These are phyloP conservation scores for Irpex sp. DNA, from an alignment of 1,284 basidiomycete genomes.

Conservation along the genomic window DNA sequence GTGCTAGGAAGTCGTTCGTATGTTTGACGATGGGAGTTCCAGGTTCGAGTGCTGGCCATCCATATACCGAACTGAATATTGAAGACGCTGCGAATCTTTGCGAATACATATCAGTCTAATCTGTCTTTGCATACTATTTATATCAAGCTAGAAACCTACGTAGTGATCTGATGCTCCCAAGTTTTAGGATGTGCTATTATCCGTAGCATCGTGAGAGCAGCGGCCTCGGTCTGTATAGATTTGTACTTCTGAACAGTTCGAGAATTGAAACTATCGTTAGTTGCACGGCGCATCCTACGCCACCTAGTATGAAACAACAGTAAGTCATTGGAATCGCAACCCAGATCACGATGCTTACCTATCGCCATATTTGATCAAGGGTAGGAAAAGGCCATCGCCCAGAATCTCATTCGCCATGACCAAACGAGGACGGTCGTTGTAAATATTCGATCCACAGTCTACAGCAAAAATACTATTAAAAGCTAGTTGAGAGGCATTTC, in stretches of 20 bases:
- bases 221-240: neutral
- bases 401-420: slow-evolving; percentile 50
- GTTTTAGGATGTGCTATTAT: neutral
- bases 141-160: neutral
- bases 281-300: neutral
- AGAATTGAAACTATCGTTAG: neutral
- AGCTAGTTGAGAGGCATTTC: no score
- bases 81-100: neutral
- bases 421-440: slow-evolving; percentile 58
- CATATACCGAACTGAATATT: neutral
- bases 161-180: neutral
- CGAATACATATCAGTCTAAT: neutral
- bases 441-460: slow-evolving; percentile 44
- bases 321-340: neutral
- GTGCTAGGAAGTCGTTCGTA: neutral
- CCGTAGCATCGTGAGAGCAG: neutral
- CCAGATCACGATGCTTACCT: neutral
- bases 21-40: neutral
- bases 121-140: neutral
- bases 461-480: neutral
- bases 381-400: neutral
- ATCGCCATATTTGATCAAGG: neutral
- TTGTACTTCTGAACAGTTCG: neutral
- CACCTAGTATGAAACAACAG: neutral
- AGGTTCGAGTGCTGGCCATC: neutral